These are phyloP conservation scores for Saccharomyces mikatae DNA, from an alignment of 805 yeast species.

Conservation along the genomic window DNA sequence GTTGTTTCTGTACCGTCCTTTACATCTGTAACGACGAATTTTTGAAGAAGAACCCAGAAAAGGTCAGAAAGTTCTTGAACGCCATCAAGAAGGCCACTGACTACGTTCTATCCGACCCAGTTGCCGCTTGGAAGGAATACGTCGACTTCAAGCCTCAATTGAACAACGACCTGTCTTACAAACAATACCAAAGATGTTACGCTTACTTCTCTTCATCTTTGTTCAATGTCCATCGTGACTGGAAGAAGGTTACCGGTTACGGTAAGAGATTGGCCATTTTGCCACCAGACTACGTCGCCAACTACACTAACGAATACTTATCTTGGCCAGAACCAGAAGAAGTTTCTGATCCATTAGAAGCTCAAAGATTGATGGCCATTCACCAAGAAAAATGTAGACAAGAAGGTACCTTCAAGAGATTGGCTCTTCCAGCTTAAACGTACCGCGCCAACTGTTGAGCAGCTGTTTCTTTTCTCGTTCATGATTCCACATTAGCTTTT, in stretches of 20 bases:
- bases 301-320: not conserved
- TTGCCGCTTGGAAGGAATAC: conserved; percentile 40
- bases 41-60: conserved; percentile 39
- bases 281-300: not conserved
- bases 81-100: conserved; percentile 48
- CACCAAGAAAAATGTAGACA: not conserved
- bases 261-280: not conserved
- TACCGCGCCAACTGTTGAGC: not conserved
- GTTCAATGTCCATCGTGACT: not conserved
- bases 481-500: too few relatives aligned
- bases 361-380: not conserved
- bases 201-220: conserved; percentile 39
- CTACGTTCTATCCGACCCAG: conserved; percentile 37
- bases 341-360: not conserved
- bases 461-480: not conserved
- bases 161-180: conserved; percentile 34
- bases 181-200: conserved; percentile 45
- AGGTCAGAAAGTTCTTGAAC: conserved; percentile 37
- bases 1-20: conserved; percentile 50
- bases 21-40: conserved; percentile 47
- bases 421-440: not conserved
- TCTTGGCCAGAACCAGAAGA: not conserved
- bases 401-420: not conserved
- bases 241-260: not conserved
- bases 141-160: conserved; percentile 41